A percentile compares a stretch with the other conserved stretches of the same genome.
Evolutionary conservation across 352 stramenopile species (phyloP).

Genomic region (Globisporangium rhizosaccharum): DNA sequence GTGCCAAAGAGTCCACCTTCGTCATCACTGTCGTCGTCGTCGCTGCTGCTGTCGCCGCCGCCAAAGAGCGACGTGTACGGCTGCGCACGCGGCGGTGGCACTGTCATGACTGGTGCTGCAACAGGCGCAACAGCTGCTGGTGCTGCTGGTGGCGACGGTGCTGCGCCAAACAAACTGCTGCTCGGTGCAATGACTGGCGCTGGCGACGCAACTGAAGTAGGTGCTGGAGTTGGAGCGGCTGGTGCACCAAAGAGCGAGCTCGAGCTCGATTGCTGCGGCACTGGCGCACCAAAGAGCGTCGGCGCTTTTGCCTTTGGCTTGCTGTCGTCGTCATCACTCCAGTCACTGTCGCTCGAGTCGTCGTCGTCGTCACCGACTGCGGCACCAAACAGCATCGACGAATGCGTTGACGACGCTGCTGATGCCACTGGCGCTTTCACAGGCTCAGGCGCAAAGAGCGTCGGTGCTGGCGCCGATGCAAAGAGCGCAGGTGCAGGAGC

Average conservation of each 20-base stretch:
- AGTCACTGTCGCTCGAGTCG: conserved; percentile 62
- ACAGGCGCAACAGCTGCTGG: neutral
- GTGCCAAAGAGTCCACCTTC: conserved; percentile 77
- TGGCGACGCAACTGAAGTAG: neutral
- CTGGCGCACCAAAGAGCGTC: conserved; percentile 28
- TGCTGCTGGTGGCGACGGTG: neutral
- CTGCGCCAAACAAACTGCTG: conserved; percentile 1
- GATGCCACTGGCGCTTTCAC: neutral
- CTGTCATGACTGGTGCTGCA: neutral
- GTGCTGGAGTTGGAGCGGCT: conserved; percentile 2
- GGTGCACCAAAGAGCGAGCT: conserved; percentile 10
- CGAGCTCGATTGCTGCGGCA: conserved; percentile 2
- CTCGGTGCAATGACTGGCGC: neutral
- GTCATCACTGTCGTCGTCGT: conserved; percentile 71
- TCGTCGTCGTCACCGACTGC: conserved; percentile 24
- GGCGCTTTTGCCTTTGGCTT: conserved; percentile 17
- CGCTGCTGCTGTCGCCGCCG: conserved; percentile 47
- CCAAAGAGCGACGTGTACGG: conserved; percentile 65
- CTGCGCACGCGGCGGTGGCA: conserved; percentile 15
- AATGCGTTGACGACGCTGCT: conserved; percentile 1
- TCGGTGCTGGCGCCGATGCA: neutral
- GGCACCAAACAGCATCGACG: conserved; percentile 26
- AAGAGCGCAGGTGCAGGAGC: neutral
- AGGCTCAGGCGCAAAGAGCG: neutral
- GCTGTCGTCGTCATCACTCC: conserved; percentile 53